A percentile compares a stretch with the other conserved stretches of the same genome.
Evolutionary conservation across 305 asterid genomes (phyloP).

Genomic region (Ilex paraguariensis): DNA sequence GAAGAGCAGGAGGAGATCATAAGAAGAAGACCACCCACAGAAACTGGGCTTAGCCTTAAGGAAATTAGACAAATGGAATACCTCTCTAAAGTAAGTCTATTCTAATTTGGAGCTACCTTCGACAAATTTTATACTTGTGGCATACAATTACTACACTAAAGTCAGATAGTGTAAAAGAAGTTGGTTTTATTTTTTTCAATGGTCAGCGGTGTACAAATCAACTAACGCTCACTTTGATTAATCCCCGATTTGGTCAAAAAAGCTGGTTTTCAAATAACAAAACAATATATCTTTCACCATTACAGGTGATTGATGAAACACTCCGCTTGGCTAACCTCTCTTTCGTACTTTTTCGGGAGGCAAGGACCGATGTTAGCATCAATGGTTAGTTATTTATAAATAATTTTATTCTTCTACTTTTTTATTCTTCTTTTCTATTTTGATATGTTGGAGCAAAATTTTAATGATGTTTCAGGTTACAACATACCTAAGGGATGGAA

Average conservation of each 20-base stretch:
- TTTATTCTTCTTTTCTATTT: neutral
- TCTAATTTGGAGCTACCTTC: no score
- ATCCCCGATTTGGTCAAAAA: no score
- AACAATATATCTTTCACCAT: no score
- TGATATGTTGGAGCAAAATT: no score
- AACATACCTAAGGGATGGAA: constrained; percentile 27
- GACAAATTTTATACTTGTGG: no score
- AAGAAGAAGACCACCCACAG: constrained; percentile 16
- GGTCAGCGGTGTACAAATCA: no score
- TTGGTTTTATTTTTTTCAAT: no score
- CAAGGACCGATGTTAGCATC: constrained; percentile 8
- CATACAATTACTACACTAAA: no score
- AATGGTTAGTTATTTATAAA: constrained; percentile 3
- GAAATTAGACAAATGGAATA: constrained; percentile 34
- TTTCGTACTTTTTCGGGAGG: constrained; percentile 8
- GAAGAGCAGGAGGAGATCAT: constrained; percentile 34
- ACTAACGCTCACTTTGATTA: no score
- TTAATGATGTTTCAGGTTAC: constrained; percentile 10
- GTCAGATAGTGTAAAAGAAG: no score
- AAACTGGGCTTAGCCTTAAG: constrained; percentile 14
- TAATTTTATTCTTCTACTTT: neutral
- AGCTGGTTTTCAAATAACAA: no score
- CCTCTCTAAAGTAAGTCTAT: constrained; percentile 21
- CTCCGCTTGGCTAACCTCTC: neutral
- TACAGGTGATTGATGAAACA: no score